phyloP scores from a whole-genome alignment of 1,139 yeast genomes.

The Diutina sp. region DNA sequence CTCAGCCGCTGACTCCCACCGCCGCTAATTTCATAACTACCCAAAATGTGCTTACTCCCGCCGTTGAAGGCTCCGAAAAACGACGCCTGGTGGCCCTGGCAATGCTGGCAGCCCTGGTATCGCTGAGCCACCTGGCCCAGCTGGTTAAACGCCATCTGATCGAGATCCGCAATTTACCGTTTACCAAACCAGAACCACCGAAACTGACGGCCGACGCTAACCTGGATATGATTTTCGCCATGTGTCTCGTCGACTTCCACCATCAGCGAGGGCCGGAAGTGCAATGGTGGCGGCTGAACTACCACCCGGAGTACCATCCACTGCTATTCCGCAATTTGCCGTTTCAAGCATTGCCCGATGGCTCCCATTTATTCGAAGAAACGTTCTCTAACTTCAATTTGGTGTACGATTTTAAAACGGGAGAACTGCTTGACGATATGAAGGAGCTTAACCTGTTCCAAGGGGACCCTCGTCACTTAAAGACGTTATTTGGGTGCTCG shows the following conservation, averaged over 20 bases:
- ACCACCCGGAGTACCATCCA: conserved; percentile 21
- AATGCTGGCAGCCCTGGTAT: neutral
- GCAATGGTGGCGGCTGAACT: conserved; percentile 79
- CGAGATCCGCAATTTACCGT: conserved; percentile 26
- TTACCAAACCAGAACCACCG: conserved; percentile 8
- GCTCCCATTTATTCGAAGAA: conserved; percentile 84
- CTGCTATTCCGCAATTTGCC: conserved; percentile 79
- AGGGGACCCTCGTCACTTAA: conserved; percentile 35
- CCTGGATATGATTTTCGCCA: conserved; percentile 53
- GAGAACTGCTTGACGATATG: conserved; percentile 27
- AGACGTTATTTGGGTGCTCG: conserved; percentile 84
- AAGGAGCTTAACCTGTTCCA: conserved; percentile 31
- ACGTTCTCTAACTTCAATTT: conserved; percentile 86
- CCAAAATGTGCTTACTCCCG: neutral
- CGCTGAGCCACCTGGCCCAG: neutral
- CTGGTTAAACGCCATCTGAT: conserved; percentile 7
- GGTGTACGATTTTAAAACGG: conserved; percentile 50
- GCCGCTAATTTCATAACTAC: neutral
- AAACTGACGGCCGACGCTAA: conserved; percentile 5
- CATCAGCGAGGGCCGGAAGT: conserved; percentile 93
- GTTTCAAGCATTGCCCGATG: conserved; percentile 93
- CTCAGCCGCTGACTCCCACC: neutral
- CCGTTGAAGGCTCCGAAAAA: neutral
- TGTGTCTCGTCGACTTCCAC: conserved; percentile 87
- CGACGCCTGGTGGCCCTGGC: neutral